Evolutionary conservation across 768 basidiomycete species (phyloP), one percentile per base, ranked within the genome.

Genomic region (Pulveroboletus sp.): DNA sequence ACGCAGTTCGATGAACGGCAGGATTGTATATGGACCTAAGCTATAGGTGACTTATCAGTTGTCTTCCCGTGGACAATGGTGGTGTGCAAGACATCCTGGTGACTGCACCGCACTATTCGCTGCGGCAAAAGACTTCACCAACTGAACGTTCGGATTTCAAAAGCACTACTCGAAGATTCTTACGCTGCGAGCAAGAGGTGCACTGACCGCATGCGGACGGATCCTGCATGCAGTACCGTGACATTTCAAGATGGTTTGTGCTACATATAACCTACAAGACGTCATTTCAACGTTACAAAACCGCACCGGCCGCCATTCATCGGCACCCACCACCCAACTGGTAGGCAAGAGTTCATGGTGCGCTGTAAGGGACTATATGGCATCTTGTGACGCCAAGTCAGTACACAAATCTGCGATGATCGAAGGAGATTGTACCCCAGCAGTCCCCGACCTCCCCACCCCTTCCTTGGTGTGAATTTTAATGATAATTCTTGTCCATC

Each of bases 381-480:
- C 83, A 85, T 32, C 83, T 85, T 49, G 16, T 9, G 31, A 49
- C 17, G 19, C 24, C 6, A 22, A 39, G 23, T 50, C 27, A 37
- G 50, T 56, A 51, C 41, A 29, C 27, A 10, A 47, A 41, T 31
- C 32, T 39, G 40, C 3, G 8, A 36, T 19, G 36, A 34, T 29
- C 20, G 48, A 42, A 38, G n/a, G 37, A 19, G 16, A 26, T 34
- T 82, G 59, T 54, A 90, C 86, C 93, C 93, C 36, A 96, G 71
- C 64, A 86, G 73, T 9, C 93, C 93, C 50, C 89, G 74, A 10
- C 93, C 93, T 53, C 90, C 91, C 93, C 93, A 96, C 7, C 84
- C 84, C 49, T 75, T 79, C 43, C 80, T 68, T 6, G 91, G 90
- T 4, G 73, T 83, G 36, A 93, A 70, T n/a, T 67, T 76, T 49